Evolutionary conservation across 164 flowering plant genomes (phyloP), one percentile per base, ranked within the genome.

Genomic region (Cinnamomum micranthum): DNA sequence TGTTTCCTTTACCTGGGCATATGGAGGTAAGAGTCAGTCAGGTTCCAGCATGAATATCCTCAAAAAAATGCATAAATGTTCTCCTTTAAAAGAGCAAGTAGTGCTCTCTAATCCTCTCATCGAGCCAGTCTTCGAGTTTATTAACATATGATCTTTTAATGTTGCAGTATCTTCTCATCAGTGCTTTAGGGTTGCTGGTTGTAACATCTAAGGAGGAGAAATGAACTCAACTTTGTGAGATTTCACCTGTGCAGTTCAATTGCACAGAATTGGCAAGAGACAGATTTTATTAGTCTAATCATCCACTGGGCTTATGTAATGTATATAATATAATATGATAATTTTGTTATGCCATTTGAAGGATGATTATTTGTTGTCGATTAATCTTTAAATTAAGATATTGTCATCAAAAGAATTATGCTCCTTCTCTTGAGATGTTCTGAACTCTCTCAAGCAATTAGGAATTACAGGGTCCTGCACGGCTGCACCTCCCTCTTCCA

Each of bases 161-260:
- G 52, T 68, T 74, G 78, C 82, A 80, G 82, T 80, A 80, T 64
- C n/a, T 80, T 14, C 75, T 80, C 11, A 41, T 77, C 7, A 73
- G 80, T 19, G 73, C 74, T 1, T 50, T 80, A 50, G 71, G 78
- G n/a, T 72, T 77, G 78, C 70, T 80, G 59, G 73, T 66, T 12
- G 72, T 77, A 10, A 74, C 75, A 9, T 75, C 75, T 1, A 78
- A 74, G 63, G 71, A 71, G 60, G 6, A 55, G 60, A 55, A 14
- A 20, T 55, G 60, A 20, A 14, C 13, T 14, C 60, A 55, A 55
- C 47, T 41, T 41, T 41, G 47, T 9, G 47, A 41, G 47, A 7
- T 41, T 41, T 41, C 47, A 6, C 47, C 47, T 41, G 47, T 35
- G 47, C 47, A 41, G 47, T 41, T 41, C 10, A 41, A 9, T 41